Percentiles rank a stretch among this genome's conserved stretches.
phyloP scores from a whole-genome alignment of 345 rosid species.

The Alliaria petiolata region DNA sequence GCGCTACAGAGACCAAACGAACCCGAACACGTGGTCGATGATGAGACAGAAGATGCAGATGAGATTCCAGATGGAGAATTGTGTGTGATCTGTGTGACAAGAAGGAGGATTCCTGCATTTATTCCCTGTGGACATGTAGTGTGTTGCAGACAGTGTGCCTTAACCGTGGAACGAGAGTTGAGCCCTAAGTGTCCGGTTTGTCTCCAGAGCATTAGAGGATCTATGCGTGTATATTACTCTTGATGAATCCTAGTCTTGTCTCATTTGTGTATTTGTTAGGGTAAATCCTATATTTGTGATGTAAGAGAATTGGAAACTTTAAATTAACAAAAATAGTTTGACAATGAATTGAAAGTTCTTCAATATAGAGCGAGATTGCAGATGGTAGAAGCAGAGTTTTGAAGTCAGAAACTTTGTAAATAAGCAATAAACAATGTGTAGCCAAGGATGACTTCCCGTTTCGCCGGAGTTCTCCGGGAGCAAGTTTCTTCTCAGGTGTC shows the following conservation, averaged over 20 bases:
- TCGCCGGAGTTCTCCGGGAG: neutral
- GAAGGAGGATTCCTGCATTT: constrained; percentile 69
- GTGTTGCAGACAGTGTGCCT: constrained; percentile 81
- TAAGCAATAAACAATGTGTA: constrained; percentile 23
- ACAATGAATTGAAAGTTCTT: constrained; percentile 14
- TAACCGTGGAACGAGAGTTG: constrained; percentile 55
- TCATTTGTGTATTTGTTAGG: constrained; percentile 6
- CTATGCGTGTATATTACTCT: constrained; percentile 65
- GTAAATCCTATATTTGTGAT: constrained; percentile 1
- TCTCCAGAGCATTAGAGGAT: constrained; percentile 52
- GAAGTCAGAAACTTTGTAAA: constrained; percentile 7
- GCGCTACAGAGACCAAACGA: constrained; percentile 32
- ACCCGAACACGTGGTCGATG: neutral
- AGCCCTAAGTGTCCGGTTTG: constrained; percentile 86
- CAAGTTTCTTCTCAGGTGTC: neutral
- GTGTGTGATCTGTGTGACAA: constrained; percentile 78
- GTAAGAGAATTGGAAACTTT: neutral
- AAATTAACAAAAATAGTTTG: constrained; percentile 7
- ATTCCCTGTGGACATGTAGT: constrained; percentile 92
- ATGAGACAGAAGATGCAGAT: constrained; percentile 45
- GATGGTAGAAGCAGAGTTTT: constrained; percentile 12
- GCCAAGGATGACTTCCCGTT: constrained; percentile 97
- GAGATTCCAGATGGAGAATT: constrained; percentile 75
- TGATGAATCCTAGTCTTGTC: constrained; percentile 12
- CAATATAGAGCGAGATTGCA: neutral